Percentiles rank a stretch among this genome's conserved stretches.
Conservation (phyloP, 2,329 filamentous ascomycete species). For the Amesomyces nigricolor region DNA sequence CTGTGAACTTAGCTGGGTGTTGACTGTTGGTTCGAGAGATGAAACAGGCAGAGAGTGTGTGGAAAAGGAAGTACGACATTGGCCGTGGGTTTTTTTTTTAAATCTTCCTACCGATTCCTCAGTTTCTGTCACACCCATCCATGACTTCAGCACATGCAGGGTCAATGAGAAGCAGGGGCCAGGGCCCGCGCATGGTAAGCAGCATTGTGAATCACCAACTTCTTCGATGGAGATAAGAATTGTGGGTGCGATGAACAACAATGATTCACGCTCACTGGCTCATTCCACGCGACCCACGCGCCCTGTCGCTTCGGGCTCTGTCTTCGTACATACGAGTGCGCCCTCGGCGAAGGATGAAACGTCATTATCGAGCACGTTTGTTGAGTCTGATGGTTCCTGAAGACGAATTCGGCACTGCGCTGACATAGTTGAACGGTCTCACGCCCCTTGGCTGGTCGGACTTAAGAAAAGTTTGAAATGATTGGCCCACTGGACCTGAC, state of each 20-base stretch:
- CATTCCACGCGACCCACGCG: too few relatives aligned
- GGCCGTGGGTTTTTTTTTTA: neutral
- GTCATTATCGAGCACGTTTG: neutral
- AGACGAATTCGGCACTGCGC: neutral
- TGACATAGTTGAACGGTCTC: neutral
- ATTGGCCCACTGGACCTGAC: neutral
- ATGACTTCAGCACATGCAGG: neutral
- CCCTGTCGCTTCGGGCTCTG: too few relatives aligned
- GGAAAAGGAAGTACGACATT: too few relatives aligned
- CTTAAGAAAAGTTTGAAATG: neutral
- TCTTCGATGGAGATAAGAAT: too few relatives aligned
- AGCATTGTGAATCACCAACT: too few relatives aligned
- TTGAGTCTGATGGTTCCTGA: neutral
- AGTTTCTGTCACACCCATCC: neutral
- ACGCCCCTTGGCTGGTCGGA: neutral
- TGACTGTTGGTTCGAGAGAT: neutral
- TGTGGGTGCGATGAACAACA: too few relatives aligned
- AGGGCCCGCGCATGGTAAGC: too few relatives aligned
- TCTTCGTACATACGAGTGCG: too few relatives aligned
- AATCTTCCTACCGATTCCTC: conserved; percentile 9
- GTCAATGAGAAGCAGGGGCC: neutral
- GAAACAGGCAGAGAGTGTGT: too few relatives aligned
- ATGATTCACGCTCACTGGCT: too few relatives aligned
- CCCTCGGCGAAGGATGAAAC: neutral
- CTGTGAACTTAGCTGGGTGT: neutral